phyloP scores from a whole-genome alignment of 192 early-diverging fungal species.

The Lobosporangium transversale region DNA sequence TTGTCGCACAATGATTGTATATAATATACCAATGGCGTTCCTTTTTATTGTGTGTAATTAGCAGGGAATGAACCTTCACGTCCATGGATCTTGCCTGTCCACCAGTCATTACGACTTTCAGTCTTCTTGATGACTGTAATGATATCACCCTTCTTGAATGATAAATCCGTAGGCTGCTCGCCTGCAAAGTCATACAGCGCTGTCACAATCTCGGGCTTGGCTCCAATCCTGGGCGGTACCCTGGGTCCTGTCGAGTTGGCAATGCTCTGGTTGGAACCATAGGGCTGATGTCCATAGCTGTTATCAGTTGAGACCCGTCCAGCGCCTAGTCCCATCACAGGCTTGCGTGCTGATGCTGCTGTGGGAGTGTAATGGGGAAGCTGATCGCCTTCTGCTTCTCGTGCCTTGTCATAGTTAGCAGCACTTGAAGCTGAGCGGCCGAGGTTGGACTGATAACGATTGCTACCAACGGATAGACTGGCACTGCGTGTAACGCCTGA shows the following conservation, averaged over 20 bases:
- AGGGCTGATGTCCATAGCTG: constrained; percentile 14
- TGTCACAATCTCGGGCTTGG: constrained; percentile 59
- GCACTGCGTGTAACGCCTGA: constrained; percentile 10
- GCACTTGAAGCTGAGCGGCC: constrained; percentile 16
- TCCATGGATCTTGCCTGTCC: constrained; percentile 80
- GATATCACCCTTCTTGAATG: constrained; percentile 86
- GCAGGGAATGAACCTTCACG: constrained; percentile 79
- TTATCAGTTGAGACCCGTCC: constrained; percentile 43
- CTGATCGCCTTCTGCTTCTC: constrained; percentile 13
- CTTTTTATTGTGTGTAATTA: constrained; percentile 72
- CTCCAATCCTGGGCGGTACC: constrained; percentile 43
- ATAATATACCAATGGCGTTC: no score
- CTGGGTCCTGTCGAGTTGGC: constrained; percentile 48
- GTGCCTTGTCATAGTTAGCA: constrained; percentile 17
- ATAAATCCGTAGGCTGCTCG: constrained; percentile 82
- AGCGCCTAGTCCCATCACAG: constrained; percentile 4
- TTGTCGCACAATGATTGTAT: constrained; percentile 21
- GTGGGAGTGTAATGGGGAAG: constrained; percentile 38
- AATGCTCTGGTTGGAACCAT: constrained; percentile 20
- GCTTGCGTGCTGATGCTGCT: constrained; percentile 13
- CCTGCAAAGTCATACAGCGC: constrained; percentile 90
- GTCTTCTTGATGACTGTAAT: constrained; percentile 82
- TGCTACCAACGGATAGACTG: not conserved
- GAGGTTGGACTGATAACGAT: not conserved
- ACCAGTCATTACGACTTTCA: constrained; percentile 86